A percentile compares a stretch with the other conserved stretches of the same genome.
phyloP scores from a whole-genome alignment of 768 basidiomycete species.

The Guyanaporus albipodus region DNA sequence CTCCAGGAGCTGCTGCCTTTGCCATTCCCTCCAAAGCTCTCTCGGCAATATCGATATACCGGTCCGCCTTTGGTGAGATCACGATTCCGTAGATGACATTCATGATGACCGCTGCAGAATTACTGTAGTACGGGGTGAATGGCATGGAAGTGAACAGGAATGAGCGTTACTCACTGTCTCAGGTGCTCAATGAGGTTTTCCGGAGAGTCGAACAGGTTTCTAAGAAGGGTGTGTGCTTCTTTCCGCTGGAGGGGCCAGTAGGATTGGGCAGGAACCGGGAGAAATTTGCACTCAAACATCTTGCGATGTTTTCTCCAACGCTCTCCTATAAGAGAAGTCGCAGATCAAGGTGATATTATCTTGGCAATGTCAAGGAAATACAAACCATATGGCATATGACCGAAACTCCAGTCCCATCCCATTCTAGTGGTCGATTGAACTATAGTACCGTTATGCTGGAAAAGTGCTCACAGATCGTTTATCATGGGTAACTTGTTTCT shows the following conservation, averaged over 20 bases:
- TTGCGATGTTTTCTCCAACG: conserved; percentile 50
- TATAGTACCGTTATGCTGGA: background rate
- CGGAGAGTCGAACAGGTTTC: conserved; percentile 40
- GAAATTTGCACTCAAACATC: conserved; percentile 51
- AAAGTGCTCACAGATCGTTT: conserved; percentile 40
- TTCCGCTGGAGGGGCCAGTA: conserved; percentile 45
- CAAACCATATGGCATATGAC: conserved; percentile 50
- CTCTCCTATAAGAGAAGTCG: conserved; percentile 35
- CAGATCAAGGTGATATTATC: background rate
- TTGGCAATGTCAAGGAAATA: background rate
- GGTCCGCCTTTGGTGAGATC: conserved; percentile 40
- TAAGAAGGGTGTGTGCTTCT: conserved; percentile 44
- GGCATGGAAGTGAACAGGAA: background rate
- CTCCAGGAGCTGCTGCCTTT: conserved; percentile 47
- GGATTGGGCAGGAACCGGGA: conserved; percentile 36
- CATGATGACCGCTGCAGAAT: conserved; percentile 52
- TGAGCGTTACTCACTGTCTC: conserved; percentile 38
- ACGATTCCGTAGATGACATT: conserved; percentile 49
- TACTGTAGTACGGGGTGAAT: conserved; percentile 32
- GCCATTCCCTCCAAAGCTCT: conserved; percentile 48
- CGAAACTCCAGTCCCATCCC: conserved; percentile 50
- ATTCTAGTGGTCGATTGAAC: conserved; percentile 33
- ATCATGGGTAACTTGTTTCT: conserved; percentile 46
- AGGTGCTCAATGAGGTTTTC: conserved; percentile 46
- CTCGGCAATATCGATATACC: conserved; percentile 50